Percentiles rank a stretch among this genome's conserved stretches.
Conservation (phyloP, 1,139 yeast genomes). For the Candida gigantensis region DNA sequence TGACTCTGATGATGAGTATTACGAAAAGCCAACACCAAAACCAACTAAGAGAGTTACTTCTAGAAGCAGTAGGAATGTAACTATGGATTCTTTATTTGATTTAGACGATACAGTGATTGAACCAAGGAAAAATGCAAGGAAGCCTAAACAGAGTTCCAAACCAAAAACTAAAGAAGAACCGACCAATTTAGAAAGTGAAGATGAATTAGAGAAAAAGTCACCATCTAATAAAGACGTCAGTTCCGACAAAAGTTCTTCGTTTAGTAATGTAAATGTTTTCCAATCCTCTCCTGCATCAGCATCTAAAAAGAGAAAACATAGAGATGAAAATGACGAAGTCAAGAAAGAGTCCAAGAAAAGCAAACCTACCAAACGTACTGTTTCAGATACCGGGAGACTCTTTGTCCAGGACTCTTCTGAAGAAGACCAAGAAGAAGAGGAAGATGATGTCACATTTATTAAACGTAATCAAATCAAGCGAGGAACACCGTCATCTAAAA, state of each 20-base stretch:
- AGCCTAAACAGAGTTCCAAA: neutral
- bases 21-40: neutral
- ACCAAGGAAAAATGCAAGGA: constrained; percentile 1
- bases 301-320: constrained; percentile 30
- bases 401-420: too few relatives aligned
- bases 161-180: constrained; percentile 1
- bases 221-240: too few relatives aligned
- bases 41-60: neutral
- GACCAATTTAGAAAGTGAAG: constrained; percentile 1
- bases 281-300: constrained; percentile 32
- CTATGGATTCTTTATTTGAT: constrained; percentile 4
- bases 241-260: constrained; percentile 19
- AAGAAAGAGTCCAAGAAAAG: constrained; percentile 10
- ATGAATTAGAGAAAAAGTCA: too few relatives aligned
- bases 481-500: too few relatives aligned
- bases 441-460: neutral
- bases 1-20: neutral
- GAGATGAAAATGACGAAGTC: constrained; percentile 20
- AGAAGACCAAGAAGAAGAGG: neutral
- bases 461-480: constrained; percentile 3
- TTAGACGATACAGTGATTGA: constrained; percentile 4
- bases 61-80: neutral
- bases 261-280: constrained; percentile 42
- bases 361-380: neutral
- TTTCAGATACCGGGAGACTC: too few relatives aligned